These are phyloP conservation scores for Paraphoma sp. DNA, from an alignment of 2,329 filamentous ascomycete genomes.

Conservation along the genomic window DNA sequence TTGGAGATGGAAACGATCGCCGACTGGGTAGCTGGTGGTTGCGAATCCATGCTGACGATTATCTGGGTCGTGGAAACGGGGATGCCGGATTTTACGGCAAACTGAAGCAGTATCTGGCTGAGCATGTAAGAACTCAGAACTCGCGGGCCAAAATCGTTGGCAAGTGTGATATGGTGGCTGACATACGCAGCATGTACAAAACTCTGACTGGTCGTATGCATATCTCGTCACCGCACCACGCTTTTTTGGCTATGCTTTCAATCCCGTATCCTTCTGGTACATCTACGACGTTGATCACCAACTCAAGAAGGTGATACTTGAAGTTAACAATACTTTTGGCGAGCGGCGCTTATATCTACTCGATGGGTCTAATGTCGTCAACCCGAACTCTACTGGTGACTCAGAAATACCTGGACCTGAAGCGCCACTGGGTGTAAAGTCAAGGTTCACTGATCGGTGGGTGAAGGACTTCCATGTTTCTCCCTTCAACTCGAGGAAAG, in stretches of 20 bases:
- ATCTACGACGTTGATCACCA: slow-evolving; percentile 67
- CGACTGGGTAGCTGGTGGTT: slow-evolving; percentile 60
- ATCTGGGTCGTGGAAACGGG: slow-evolving; percentile 63
- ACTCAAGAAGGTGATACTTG: slow-evolving; percentile 70
- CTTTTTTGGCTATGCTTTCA: slow-evolving; percentile 75
- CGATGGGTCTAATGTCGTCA: slow-evolving; percentile 44
- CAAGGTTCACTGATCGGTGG: slow-evolving; percentile 61
- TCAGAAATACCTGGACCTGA: slow-evolving; percentile 11
- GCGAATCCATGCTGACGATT: slow-evolving; percentile 65
- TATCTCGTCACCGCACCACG: slow-evolving; percentile 75
- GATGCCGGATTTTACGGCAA: slow-evolving; percentile 67
- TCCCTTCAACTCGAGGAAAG: slow-evolving; percentile 69
- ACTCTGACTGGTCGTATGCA: slow-evolving; percentile 67
- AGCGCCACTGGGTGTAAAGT: slow-evolving; percentile 10
- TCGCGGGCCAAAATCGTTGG: background rate
- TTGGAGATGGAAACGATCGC: slow-evolving; percentile 29
- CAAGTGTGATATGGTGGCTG: background rate
- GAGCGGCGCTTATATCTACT: slow-evolving; percentile 73
- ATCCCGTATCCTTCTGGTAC: slow-evolving; percentile 81
- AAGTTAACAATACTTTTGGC: slow-evolving; percentile 80
- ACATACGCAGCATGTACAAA: slow-evolving; percentile 61
- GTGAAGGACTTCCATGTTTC: slow-evolving; percentile 79
- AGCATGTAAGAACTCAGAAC: slow-evolving; percentile 54
- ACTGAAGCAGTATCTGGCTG: slow-evolving; percentile 63
- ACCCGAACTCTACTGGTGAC: slow-evolving; percentile 26